phyloP scores from a whole-genome alignment of 75 land plant species.

The Pinus taeda region DNA sequence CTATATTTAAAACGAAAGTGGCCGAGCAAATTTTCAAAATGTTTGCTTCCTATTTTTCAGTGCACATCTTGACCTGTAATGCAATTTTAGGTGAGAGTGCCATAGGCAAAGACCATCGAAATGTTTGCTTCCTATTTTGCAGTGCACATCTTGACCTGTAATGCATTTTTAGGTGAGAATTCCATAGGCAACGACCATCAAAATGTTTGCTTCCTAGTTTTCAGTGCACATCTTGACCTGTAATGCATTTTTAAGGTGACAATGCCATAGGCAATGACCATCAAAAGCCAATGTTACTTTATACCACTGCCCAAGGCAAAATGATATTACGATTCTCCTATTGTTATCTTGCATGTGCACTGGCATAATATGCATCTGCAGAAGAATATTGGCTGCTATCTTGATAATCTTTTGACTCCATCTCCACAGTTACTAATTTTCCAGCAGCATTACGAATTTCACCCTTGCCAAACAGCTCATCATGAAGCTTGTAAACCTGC shows the following conservation, averaged over 20 bases:
- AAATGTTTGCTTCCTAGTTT: background rate
- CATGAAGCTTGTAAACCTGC: slow-evolving; percentile 28
- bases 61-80: background rate
- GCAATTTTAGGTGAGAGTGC: background rate
- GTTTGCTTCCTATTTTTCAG: background rate
- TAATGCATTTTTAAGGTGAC: background rate
- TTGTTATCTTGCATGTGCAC: background rate
- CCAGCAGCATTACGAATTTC: slow-evolving; percentile 3
- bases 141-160: background rate
- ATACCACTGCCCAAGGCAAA: background rate
- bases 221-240: background rate
- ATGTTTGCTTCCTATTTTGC: background rate
- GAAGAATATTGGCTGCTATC: background rate
- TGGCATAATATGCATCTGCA: background rate
- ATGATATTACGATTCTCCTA: background rate
- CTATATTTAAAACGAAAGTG: background rate
- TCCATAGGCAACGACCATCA: background rate
- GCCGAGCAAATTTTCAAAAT: background rate
- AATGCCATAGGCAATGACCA: background rate
- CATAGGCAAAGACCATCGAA: background rate
- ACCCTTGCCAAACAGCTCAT: slow-evolving; percentile 22
- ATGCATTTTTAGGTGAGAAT: background rate
- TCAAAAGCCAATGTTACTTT: background rate
- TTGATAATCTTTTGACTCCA: background rate
- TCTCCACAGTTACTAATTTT: background rate